Conservation (phyloP, 148 eudicot genomes). For the Fagopyrum homotropicum region DNA sequence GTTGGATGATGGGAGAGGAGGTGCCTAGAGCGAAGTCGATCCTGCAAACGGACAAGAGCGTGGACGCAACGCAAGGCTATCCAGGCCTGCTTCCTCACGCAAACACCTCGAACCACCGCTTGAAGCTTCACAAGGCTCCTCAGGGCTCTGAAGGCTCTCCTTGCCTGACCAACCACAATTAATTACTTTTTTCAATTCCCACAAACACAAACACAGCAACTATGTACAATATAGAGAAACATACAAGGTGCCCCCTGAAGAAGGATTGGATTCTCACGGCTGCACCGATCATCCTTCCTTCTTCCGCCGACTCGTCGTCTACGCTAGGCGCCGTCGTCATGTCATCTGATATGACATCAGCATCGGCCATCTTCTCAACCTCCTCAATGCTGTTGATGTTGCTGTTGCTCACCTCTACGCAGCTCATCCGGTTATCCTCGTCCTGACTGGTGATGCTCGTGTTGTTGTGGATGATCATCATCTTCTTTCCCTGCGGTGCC, state of each 20-base stretch:
- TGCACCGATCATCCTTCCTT: conserved; percentile 30
- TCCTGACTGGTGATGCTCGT: conserved; percentile 34
- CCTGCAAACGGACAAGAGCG: conserved; percentile 60
- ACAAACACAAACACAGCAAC: too few species aligned
- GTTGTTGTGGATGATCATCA: conserved; percentile 55
- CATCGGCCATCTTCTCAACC: neutral
- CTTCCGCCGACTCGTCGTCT: neutral
- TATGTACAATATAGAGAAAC: neutral
- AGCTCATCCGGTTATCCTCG: conserved; percentile 28
- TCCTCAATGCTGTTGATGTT: neutral
- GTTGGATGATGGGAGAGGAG: conserved; percentile 12
- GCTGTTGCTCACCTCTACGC: conserved; percentile 26
- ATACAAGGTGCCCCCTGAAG: conserved; percentile 86
- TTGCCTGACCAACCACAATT: conserved; percentile 30
- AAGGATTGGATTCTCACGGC: conserved; percentile 54
- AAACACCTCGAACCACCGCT: conserved; percentile 70
- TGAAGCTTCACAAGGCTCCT: conserved; percentile 76
- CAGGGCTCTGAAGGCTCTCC: conserved; percentile 57
- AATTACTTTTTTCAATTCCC: too few species aligned
- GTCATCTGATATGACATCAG: conserved; percentile 25
- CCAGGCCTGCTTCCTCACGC: conserved; percentile 72
- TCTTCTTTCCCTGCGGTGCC: conserved; percentile 23
- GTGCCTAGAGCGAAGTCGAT: conserved; percentile 44
- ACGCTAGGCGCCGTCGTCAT: conserved; percentile 15
- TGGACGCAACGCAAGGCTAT: conserved; percentile 72